Conservation (phyloP, 805 yeast genomes). For the Brettanomyces anomalus region DNA sequence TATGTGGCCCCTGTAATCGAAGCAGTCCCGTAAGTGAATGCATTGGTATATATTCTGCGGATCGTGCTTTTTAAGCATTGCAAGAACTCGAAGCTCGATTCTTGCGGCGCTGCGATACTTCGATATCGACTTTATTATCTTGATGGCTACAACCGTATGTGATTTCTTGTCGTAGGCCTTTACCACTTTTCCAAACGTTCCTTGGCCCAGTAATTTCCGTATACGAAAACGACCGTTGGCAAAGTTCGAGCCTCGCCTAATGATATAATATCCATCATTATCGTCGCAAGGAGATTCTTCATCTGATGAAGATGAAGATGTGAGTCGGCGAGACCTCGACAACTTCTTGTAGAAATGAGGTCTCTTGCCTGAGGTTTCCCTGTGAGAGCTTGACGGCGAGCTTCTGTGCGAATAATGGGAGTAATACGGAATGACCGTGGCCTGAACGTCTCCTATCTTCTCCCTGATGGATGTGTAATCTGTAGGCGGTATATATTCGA, state of each 20-base stretch:
- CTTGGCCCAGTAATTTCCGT: slow-evolving; percentile 70
- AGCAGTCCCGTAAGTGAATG: slow-evolving; percentile 78
- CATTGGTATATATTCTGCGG: slow-evolving; percentile 63
- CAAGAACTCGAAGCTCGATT: slow-evolving; percentile 78
- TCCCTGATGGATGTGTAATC: slow-evolving; percentile 25
- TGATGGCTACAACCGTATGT: slow-evolving; percentile 70
- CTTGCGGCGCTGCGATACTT: slow-evolving; percentile 94
- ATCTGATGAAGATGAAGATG: slow-evolving; percentile 11
- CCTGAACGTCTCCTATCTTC: slow-evolving; percentile 34
- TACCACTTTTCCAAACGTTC: slow-evolving; percentile 87
- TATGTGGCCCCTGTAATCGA: slow-evolving; percentile 88
- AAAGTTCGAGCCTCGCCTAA: slow-evolving; percentile 47
- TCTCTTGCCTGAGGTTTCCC: neutral
- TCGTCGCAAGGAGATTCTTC: slow-evolving; percentile 41
- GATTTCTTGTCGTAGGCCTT: slow-evolving; percentile 65
- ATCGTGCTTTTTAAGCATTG: slow-evolving; percentile 66
- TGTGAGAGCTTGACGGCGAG: slow-evolving; percentile 1
- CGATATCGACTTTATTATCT: slow-evolving; percentile 84
- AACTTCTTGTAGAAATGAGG: neutral
- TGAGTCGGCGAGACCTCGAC: neutral
- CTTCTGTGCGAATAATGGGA: slow-evolving; percentile 22
- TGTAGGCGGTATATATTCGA: slow-evolving; percentile 28
- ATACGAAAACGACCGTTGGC: slow-evolving; percentile 69
- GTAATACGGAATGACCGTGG: slow-evolving; percentile 25
- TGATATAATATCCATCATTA: slow-evolving; percentile 67